Evolutionary conservation across 163 green algal genomes (phyloP).

Genomic region (Coccomyxa subellipsoidea): DNA sequence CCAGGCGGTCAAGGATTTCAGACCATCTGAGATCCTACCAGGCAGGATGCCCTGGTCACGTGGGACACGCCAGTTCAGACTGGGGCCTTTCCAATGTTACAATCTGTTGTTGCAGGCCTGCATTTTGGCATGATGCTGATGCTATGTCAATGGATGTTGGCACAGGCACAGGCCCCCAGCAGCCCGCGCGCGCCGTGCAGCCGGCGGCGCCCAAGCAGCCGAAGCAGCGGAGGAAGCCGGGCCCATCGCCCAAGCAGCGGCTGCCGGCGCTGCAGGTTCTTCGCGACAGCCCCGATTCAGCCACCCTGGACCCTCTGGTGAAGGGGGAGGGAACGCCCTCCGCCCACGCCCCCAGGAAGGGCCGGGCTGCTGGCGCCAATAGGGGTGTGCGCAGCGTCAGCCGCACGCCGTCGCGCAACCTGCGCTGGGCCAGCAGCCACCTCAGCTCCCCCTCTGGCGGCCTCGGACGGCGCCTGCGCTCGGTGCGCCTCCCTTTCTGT

Average conservation of each 20-base stretch:
- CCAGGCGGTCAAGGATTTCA: no score
- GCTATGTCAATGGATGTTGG: no score
- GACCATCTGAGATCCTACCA: no score
- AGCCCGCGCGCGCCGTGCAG: neutral
- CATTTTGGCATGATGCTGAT: no score
- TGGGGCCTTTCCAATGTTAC: no score
- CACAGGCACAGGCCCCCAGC: neutral
- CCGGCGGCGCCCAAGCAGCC: neutral
- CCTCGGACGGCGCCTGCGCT: neutral
- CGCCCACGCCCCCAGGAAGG: neutral
- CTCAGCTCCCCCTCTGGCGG: neutral
- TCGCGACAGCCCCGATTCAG: neutral
- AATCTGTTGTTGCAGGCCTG: no score
- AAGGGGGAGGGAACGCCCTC: neutral
- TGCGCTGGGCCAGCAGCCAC: neutral
- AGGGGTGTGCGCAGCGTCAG: neutral
- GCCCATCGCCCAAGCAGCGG: neutral
- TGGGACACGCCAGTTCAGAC: no score
- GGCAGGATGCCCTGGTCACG: no score
- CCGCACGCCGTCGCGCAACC: neutral
- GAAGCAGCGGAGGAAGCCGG: neutral
- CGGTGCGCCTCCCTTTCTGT: neutral
- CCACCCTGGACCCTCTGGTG: neutral
- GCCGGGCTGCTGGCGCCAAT: neutral
- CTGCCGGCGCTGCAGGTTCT: neutral